A percentile compares a stretch with the other conserved stretches of the same genome.
Evolutionary conservation across 2,329 filamentous ascomycete species (phyloP).

Genomic region (Arthrobotrys musiformis): DNA sequence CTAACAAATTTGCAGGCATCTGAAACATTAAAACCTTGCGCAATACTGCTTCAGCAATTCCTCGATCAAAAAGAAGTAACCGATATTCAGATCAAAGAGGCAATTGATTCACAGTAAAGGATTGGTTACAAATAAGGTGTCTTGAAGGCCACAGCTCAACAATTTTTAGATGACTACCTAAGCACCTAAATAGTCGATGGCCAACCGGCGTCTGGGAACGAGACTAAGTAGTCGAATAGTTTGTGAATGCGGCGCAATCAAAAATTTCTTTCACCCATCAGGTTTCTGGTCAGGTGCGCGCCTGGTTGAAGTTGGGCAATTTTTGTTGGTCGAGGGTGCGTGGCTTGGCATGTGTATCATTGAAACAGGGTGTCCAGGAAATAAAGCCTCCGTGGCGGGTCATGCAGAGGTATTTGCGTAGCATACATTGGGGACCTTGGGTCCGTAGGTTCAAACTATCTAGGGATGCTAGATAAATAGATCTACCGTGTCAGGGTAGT

Average conservation of each 20-base stretch:
- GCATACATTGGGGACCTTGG: neutral
- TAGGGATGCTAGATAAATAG: neutral
- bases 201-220: no score
- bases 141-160: no score
- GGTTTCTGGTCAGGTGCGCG: neutral
- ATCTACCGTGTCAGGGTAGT: neutral
- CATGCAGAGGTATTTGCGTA: neutral
- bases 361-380: neutral
- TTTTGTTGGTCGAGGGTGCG: no score
- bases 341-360: neutral
- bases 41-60: neutral
- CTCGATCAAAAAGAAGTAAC: slow-evolving; percentile 15
- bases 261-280: no score
- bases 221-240: no score
- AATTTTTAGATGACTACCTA: no score
- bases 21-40: neutral
- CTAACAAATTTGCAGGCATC: slow-evolving; percentile 21
- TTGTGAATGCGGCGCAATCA: no score
- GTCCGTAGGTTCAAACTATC: neutral
- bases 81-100: neutral
- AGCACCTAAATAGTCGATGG: no score
- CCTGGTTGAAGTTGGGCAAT: no score
- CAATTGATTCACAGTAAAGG: neutral
- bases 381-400: neutral
- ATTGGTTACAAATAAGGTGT: neutral